Evolutionary conservation across 2,329 filamentous ascomycete species (phyloP).

Genomic region (Zasmidium angulare): DNA sequence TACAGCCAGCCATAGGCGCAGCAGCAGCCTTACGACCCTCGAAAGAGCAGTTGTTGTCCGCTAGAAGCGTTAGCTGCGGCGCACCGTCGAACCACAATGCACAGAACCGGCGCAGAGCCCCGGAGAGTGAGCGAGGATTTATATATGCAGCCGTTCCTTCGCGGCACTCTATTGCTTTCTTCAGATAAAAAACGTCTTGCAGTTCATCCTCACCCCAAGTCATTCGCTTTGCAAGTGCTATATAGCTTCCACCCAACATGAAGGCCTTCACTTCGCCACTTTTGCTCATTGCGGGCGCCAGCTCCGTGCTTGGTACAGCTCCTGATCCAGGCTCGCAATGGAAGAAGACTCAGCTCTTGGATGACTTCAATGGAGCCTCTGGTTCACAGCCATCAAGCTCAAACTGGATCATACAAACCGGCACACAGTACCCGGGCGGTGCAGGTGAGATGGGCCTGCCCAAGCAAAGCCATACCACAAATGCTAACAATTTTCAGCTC

Average conservation of each 20-base stretch:
- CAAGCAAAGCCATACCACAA: too few relatives aligned
- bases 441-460: conserved; percentile 8
- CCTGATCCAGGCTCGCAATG: conserved; percentile 16
- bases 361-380: conserved; percentile 38
- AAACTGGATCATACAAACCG: conserved; percentile 49
- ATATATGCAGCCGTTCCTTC: background rate
- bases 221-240: background rate
- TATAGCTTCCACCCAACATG: conserved; percentile 9
- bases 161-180: background rate
- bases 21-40: background rate
- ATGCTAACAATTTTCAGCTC: conserved; percentile 22
- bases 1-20: background rate
- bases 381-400: conserved; percentile 37
- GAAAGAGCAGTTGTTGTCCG: background rate
- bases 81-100: background rate
- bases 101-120: background rate
- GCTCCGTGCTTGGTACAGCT: conserved; percentile 15
- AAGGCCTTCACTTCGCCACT: conserved; percentile 13
- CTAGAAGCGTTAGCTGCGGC: background rate
- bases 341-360: conserved; percentile 27
- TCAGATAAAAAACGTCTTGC: background rate
- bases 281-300: conserved; percentile 12
- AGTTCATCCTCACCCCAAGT: background rate
- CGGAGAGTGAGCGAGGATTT: background rate
- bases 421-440: conserved; percentile 50